Evolutionary conservation across 805 yeast genomes (phyloP).

Genomic region (Teunomyces tritomae): DNA sequence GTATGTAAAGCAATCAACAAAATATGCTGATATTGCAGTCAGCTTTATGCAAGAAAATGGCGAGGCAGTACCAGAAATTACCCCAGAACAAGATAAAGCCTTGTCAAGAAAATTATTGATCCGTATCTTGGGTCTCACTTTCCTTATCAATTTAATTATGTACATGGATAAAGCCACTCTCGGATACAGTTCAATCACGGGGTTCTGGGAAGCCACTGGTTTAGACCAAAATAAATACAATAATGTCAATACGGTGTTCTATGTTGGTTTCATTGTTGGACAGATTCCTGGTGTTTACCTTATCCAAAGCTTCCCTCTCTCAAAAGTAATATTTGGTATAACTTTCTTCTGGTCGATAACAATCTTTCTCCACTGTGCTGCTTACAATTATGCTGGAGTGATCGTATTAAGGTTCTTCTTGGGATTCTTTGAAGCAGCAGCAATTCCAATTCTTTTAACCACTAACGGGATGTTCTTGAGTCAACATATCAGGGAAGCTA

Average conservation of each 20-base stretch:
- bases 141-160: constrained; percentile 36
- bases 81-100: constrained; percentile 41
- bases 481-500: constrained; percentile 43
- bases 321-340: constrained; percentile 35
- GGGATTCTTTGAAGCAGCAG: constrained; percentile 37
- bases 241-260: constrained; percentile 51
- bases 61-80: constrained; percentile 31
- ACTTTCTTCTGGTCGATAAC: constrained; percentile 45
- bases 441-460: constrained; percentile 34
- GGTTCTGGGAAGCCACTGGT: constrained; percentile 45
- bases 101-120: constrained; percentile 37
- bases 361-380: constrained; percentile 47
- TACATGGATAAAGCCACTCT: constrained; percentile 54
- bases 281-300: constrained; percentile 43
- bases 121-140: constrained; percentile 32
- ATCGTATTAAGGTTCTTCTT: constrained; percentile 47
- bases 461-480: constrained; percentile 53
- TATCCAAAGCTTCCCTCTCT: constrained; percentile 44
- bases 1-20: background rate
- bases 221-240: constrained; percentile 42
- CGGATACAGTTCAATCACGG: constrained; percentile 48
- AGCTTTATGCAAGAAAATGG: constrained; percentile 35
- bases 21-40: constrained; percentile 39
- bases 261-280: constrained; percentile 50
- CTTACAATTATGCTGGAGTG: constrained; percentile 45